A percentile compares a stretch with the other conserved stretches of the same genome.
These are phyloP conservation scores for Metarhizium sp. DNA, from an alignment of 2,329 filamentous ascomycete species.

Conservation along the genomic window DNA sequence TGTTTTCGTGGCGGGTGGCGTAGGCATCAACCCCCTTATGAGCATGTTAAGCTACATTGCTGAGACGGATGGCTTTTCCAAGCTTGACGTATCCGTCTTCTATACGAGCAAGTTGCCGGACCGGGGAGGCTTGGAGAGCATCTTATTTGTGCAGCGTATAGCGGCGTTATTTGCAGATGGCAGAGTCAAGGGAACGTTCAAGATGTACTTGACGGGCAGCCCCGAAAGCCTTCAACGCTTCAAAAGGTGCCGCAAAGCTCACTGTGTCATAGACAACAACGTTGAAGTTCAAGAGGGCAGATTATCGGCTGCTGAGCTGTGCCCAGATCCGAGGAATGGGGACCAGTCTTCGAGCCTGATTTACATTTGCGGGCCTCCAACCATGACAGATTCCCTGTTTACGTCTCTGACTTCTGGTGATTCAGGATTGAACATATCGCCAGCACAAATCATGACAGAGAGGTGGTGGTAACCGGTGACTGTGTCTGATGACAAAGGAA, in stretches of 20 bases:
- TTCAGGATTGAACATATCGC: constrained; percentile 27
- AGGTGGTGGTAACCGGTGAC: constrained; percentile 48
- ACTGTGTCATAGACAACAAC: background rate
- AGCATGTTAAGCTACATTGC: constrained; percentile 60
- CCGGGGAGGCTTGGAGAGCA: constrained; percentile 16
- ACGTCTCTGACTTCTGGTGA: constrained; percentile 27
- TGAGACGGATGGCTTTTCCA: constrained; percentile 10
- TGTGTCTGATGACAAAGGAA: background rate
- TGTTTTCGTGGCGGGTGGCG: constrained; percentile 71
- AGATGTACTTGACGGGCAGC: constrained; percentile 37
- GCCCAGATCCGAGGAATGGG: constrained; percentile 19
- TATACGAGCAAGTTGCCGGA: constrained; percentile 44
- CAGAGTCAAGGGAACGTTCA: constrained; percentile 29
- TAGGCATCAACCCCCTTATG: constrained; percentile 74
- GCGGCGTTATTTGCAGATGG: constrained; percentile 27
- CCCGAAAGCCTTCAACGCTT: background rate
- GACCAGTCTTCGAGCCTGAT: constrained; percentile 35
- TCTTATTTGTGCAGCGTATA: constrained; percentile 37
- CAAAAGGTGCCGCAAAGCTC: background rate
- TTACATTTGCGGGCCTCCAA: constrained; percentile 59
- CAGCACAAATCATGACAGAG: constrained; percentile 44
- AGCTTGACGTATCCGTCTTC: constrained; percentile 45
- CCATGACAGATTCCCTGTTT: constrained; percentile 61
- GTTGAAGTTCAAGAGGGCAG: constrained; percentile 25
- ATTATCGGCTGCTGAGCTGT: constrained; percentile 33